These are phyloP conservation scores for Massarina eburnea DNA, from an alignment of 2,329 filamentous ascomycete species.

Conservation along the genomic window DNA sequence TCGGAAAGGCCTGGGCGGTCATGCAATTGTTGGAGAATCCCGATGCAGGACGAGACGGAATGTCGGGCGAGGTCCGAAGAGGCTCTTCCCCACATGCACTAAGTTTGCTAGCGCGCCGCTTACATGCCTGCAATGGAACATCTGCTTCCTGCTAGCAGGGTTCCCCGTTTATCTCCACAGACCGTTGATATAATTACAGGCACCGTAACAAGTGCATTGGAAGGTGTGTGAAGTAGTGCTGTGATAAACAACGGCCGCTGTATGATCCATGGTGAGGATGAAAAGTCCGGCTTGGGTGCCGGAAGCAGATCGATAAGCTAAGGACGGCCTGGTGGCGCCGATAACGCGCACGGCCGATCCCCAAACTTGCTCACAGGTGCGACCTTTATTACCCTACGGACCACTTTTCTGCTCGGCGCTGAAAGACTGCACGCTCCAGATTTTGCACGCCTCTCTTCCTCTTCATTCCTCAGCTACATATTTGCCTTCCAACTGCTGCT, in stretches of 20 bases:
- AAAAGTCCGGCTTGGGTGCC: not conserved
- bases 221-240: not conserved
- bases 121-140: not conserved
- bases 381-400: not conserved
- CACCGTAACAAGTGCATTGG: not conserved
- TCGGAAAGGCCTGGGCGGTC: not conserved
- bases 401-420: not conserved
- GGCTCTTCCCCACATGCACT: conserved; percentile 5
- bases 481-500: conserved; percentile 2
- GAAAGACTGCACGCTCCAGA: conserved; percentile 1
- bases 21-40: not conserved
- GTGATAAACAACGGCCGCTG: not conserved
- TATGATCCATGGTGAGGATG: not conserved
- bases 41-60: too few species aligned
- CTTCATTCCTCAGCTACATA: conserved; percentile 6
- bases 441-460: not conserved
- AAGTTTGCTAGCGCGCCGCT: conserved; percentile 1
- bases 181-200: not conserved
- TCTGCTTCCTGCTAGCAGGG: not conserved
- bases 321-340: not conserved
- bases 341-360: conserved; percentile 1
- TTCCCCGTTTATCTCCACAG: not conserved
- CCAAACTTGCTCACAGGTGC: not conserved
- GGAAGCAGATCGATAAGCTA: not conserved
- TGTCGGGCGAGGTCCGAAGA: not conserved